phyloP scores from a whole-genome alignment of 306 rosid genomes.

The Cicer bijugum region DNA sequence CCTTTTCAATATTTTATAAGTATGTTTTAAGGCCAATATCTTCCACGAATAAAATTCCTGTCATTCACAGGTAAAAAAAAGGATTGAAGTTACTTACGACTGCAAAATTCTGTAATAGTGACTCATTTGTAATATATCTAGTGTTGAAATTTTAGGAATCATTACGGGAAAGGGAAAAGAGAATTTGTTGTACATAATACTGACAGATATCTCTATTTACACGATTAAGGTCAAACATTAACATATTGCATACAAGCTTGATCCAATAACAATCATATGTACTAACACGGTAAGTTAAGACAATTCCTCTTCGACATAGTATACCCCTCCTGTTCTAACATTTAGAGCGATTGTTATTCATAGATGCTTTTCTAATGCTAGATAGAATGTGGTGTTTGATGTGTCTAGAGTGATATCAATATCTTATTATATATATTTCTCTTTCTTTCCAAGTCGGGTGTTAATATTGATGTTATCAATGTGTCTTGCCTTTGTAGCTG shows the following conservation, averaged over 20 bases:
- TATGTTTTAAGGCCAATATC: neutral
- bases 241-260: neutral
- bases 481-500: conserved; percentile 63
- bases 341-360: conserved; percentile 6
- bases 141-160: conserved; percentile 16
- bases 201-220: conserved; percentile 15
- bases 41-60: conserved; percentile 1
- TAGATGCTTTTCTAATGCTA: conserved; percentile 5
- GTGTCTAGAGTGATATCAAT: neutral
- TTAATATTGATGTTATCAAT: conserved; percentile 44
- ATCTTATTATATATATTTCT: conserved; percentile 20
- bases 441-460: conserved; percentile 2
- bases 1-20: neutral
- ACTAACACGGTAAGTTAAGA: conserved; percentile 25
- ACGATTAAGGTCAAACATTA: conserved; percentile 14
- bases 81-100: conserved; percentile 4
- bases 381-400: conserved; percentile 33
- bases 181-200: neutral
- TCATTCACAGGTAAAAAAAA: conserved; percentile 10
- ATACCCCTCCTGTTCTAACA: conserved; percentile 12
- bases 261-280: neutral
- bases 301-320: neutral
- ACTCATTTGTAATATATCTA: neutral
- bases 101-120: conserved; percentile 12
- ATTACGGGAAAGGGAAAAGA: neutral